Conservation (phyloP, 75 land plant genomes). For the Pinus taeda region DNA sequence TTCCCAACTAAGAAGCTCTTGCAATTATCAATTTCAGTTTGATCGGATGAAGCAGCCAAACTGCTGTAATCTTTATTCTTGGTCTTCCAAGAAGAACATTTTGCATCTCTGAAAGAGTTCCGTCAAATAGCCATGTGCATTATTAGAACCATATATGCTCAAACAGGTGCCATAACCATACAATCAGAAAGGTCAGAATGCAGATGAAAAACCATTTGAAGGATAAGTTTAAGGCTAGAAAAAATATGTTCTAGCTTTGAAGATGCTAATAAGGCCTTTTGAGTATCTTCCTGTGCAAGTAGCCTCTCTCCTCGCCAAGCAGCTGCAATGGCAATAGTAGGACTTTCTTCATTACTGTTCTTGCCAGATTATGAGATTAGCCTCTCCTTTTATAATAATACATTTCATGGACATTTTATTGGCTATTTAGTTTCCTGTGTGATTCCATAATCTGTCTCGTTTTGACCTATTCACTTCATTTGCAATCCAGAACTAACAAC, state of each 20-base stretch:
- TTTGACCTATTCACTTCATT: neutral
- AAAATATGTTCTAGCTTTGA: slow-evolving; percentile 22
- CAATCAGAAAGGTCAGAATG: slow-evolving; percentile 22
- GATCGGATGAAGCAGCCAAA: neutral
- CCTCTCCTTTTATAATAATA: slow-evolving; percentile 11
- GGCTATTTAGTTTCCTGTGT: slow-evolving; percentile 14
- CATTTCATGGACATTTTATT: slow-evolving; percentile 18
- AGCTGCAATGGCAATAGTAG: slow-evolving; percentile 38
- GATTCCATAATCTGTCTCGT: neutral
- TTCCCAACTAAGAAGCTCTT: slow-evolving; percentile 26
- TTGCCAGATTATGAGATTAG: neutral
- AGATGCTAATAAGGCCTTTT: slow-evolving; percentile 48
- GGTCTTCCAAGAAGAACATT: neutral
- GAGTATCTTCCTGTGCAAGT: slow-evolving; percentile 33
- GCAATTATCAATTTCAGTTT: slow-evolving; percentile 19
- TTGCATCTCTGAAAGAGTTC: neutral
- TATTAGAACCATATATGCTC: slow-evolving; percentile 51
- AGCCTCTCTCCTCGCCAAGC: slow-evolving; percentile 77
- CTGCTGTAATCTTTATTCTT: slow-evolving; percentile 5
- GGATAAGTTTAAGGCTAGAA: slow-evolving; percentile 39
- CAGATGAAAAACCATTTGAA: slow-evolving; percentile 40
- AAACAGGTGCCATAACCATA: slow-evolving; percentile 34
- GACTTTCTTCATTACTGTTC: slow-evolving; percentile 19
- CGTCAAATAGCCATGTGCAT: slow-evolving; percentile 27
- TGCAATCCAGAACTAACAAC: neutral